Conservation (phyloP, 2,329 filamentous ascomycete genomes). For the Arthrobotrys musiformis region DNA sequence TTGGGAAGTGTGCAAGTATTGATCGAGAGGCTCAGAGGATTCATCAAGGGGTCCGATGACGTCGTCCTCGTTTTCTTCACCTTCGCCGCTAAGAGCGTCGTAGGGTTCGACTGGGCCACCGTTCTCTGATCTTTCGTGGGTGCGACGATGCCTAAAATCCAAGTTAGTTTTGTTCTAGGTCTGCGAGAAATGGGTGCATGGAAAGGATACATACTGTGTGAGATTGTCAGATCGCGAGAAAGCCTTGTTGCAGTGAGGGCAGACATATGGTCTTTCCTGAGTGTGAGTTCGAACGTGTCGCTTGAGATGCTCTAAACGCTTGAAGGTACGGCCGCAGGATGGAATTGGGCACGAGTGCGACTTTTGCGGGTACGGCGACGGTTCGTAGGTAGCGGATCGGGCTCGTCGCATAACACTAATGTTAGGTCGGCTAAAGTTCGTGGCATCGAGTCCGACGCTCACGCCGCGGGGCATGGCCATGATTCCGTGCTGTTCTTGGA, state of each 20-base stretch:
- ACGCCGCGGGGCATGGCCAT: slow-evolving; percentile 64
- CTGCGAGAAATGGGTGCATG: not conserved
- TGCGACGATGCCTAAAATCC: slow-evolving; percentile 72
- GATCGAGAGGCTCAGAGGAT: slow-evolving; percentile 66
- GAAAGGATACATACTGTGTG: slow-evolving; percentile 77
- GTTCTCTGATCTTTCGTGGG: slow-evolving; percentile 82
- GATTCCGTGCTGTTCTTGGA: slow-evolving; percentile 69
- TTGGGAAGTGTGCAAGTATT: slow-evolving; percentile 45
- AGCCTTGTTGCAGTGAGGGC: slow-evolving; percentile 97
- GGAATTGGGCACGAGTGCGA: slow-evolving; percentile 99
- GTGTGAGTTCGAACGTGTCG: slow-evolving; percentile 99
- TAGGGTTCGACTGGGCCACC: slow-evolving; percentile 61
- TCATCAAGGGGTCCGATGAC: slow-evolving; percentile 83
- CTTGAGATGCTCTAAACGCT: slow-evolving; percentile 98
- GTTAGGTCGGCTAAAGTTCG: slow-evolving; percentile 72
- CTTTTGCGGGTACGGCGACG: slow-evolving; percentile 95
- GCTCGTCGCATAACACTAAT: slow-evolving; percentile 83
- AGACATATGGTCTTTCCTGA: slow-evolving; percentile 97
- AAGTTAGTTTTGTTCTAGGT: slow-evolving; percentile 61
- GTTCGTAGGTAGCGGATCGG: slow-evolving; percentile 94
- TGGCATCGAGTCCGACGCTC: slow-evolving; percentile 63
- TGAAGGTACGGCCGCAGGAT: slow-evolving; percentile 95
- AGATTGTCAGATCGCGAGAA: slow-evolving; percentile 99
- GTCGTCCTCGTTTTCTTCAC: slow-evolving; percentile 88
- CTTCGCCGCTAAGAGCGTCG: slow-evolving; percentile 79